Evolutionary conservation across 345 rosid species (phyloP).

Genomic region (Litchi chinensis): DNA sequence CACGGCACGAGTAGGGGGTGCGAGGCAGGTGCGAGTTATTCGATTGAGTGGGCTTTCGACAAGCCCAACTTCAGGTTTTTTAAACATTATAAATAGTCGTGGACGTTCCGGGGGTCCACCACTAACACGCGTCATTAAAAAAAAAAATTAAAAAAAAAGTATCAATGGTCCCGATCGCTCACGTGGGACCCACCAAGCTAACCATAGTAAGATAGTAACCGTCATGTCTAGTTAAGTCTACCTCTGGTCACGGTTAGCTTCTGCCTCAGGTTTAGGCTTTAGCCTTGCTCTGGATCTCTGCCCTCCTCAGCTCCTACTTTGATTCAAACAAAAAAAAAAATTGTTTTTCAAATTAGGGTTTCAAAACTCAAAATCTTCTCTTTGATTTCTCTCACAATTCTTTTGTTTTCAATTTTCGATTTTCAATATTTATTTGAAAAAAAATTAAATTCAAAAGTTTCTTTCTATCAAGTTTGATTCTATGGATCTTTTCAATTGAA

Average conservation of each 20-base stretch:
- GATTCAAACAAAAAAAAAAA: neutral
- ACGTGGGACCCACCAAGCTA: slow-evolving; percentile 5
- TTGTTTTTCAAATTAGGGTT: slow-evolving; percentile 39
- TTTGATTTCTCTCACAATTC: slow-evolving; percentile 12
- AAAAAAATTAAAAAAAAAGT: no score
- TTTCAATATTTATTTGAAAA: neutral
- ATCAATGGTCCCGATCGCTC: neutral
- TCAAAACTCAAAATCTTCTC: slow-evolving; percentile 29
- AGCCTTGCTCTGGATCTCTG: slow-evolving; percentile 16
- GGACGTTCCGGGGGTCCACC: neutral
- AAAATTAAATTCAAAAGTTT: neutral
- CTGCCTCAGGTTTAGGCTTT: slow-evolving; percentile 13
- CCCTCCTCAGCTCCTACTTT: neutral
- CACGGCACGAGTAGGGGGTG: neutral
- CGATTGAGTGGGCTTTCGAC: neutral
- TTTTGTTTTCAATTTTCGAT: neutral
- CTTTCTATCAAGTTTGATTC: neutral
- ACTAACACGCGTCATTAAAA: neutral
- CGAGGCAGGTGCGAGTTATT: neutral
- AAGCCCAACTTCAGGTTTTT: neutral
- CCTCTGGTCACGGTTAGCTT: slow-evolving; percentile 30
- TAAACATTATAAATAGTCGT: neutral
- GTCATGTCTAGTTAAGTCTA: slow-evolving; percentile 17
- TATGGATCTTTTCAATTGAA: slow-evolving; percentile 14
- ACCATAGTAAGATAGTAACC: slow-evolving; percentile 29